These are phyloP conservation scores for Fusarium multiceps DNA, from an alignment of 2,329 filamentous ascomycete genomes.

Conservation along the genomic window DNA sequence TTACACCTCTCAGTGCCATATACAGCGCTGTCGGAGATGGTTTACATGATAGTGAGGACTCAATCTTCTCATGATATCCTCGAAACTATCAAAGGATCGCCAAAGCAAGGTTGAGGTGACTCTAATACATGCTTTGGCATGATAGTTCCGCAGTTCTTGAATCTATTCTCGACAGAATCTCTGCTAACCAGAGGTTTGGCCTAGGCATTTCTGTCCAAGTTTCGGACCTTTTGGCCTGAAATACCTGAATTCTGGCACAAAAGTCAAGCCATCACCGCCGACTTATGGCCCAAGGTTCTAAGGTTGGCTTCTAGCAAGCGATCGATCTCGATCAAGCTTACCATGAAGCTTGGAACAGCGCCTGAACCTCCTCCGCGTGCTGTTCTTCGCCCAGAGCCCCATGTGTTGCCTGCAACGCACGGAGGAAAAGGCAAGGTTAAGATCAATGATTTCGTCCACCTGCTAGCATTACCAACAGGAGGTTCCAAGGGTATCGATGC, in stretches of 20 bases:
- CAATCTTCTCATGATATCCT: not conserved
- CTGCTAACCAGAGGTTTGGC: not conserved
- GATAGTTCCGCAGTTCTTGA: not conserved
- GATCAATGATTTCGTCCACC: slow-evolving; percentile 23
- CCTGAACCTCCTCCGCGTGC: slow-evolving; percentile 31
- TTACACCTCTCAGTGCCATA: not conserved
- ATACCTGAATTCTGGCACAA: slow-evolving; percentile 52
- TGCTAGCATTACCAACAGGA: slow-evolving; percentile 36
- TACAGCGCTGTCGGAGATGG: not conserved
- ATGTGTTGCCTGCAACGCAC: slow-evolving; percentile 8
- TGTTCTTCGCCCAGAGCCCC: slow-evolving; percentile 26
- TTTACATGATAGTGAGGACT: not conserved
- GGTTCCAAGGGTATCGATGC: not conserved
- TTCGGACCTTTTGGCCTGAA: slow-evolving; percentile 57
- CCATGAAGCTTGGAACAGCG: slow-evolving; percentile 35
- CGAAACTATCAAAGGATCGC: not conserved
- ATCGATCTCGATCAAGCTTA: slow-evolving; percentile 38
- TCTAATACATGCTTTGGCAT: not conserved
- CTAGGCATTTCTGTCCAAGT: slow-evolving; percentile 56
- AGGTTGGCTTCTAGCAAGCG: slow-evolving; percentile 41
- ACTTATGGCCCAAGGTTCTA: slow-evolving; percentile 48
- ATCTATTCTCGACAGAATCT: too few relatives aligned
- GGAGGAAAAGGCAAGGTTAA: slow-evolving; percentile 4
- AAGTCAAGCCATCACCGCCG: slow-evolving; percentile 44
- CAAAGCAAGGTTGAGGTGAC: not conserved